Evolutionary conservation across 352 stramenopile species (phyloP).

Genomic region (Phytophthora uliginosa): DNA sequence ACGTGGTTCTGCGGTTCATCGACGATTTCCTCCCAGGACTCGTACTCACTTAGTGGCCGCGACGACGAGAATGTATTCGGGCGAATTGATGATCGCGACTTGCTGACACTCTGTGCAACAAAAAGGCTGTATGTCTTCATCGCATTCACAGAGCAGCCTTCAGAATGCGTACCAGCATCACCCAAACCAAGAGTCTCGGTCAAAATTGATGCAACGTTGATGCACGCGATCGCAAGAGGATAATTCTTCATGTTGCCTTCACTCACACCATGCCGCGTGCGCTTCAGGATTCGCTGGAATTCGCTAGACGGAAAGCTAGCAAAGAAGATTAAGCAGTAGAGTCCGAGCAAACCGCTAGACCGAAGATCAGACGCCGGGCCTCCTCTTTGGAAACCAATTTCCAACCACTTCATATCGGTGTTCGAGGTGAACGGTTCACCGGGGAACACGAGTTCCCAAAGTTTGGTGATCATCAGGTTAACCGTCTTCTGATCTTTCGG

Average conservation of each 20-base stretch:
- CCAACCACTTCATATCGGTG: slow-evolving; percentile 79
- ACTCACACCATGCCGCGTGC: slow-evolving; percentile 85
- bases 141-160: slow-evolving; percentile 69
- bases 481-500: slow-evolving; percentile 80
- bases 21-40: slow-evolving; percentile 82
- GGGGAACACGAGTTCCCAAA: slow-evolving; percentile 78
- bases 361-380: slow-evolving; percentile 85
- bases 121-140: slow-evolving; percentile 86
- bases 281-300: slow-evolving; percentile 77
- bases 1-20: slow-evolving; percentile 81
- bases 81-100: slow-evolving; percentile 30
- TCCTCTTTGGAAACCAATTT: slow-evolving; percentile 86
- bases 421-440: slow-evolving; percentile 78
- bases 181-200: slow-evolving; percentile 83
- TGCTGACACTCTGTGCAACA: slow-evolving; percentile 59
- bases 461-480: slow-evolving; percentile 80
- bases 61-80: slow-evolving; percentile 43
- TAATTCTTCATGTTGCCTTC: slow-evolving; percentile 93
- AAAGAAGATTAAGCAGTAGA: slow-evolving; percentile 91
- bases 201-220: slow-evolving; percentile 83
- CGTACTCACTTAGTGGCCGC: slow-evolving; percentile 50
- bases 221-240: slow-evolving; percentile 87
- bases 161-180: slow-evolving; percentile 81
- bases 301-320: slow-evolving; percentile 70
- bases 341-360: slow-evolving; percentile 83